Base-by-base conservation (phyloP, 306 rosid genomes). In the Castanea crenata region DNA sequence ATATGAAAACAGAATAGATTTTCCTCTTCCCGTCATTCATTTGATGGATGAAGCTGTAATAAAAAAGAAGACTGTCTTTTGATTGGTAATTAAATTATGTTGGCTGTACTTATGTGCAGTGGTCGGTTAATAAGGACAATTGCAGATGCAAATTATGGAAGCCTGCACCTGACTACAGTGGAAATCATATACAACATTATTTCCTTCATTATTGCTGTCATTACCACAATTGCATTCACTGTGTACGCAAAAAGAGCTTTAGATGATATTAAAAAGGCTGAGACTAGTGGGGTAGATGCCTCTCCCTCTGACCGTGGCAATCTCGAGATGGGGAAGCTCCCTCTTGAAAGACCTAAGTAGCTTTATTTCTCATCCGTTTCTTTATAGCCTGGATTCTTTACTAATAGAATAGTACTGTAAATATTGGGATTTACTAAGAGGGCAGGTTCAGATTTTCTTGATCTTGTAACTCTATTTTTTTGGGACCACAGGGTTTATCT, bases 181-280 rank as follows among this genome's bases (percentile, higher is more conserved):
- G 99, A 93, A 87, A 96, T 96, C 4, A 86, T 93, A 55, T 96
- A 96, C 90, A 96, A 96, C 82, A 61, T 84, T 77, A 84, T 91
- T 74, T 93, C 99, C 59, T 90, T 93, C 81, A 73, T 96, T 41
- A 61, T 96, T 35, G 96, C 99, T 9, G 74, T 93, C 21, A 71
- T 93, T 69, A 96, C 96, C 70, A 91, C 90, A 13, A 63, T 91
- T 83, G 97, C 85, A 62, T 96, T 96, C 84, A 93, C 99, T 21
- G 85, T 96, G 56, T 96, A 93, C 80, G 96, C 98, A 12, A 96
- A 91, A 82, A 93, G 87, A 84, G 87, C 91, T 56, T 78, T 96
- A 15, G 83, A 89, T 77, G 86, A 87, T 86, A 94, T 93, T 70
- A 83, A 91, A 79, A 81, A 56, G 54, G 86, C 82, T 44, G 93